phyloP scores from a whole-genome alignment of 768 basidiomycete genomes.

The Mycena rebaudengoi region DNA sequence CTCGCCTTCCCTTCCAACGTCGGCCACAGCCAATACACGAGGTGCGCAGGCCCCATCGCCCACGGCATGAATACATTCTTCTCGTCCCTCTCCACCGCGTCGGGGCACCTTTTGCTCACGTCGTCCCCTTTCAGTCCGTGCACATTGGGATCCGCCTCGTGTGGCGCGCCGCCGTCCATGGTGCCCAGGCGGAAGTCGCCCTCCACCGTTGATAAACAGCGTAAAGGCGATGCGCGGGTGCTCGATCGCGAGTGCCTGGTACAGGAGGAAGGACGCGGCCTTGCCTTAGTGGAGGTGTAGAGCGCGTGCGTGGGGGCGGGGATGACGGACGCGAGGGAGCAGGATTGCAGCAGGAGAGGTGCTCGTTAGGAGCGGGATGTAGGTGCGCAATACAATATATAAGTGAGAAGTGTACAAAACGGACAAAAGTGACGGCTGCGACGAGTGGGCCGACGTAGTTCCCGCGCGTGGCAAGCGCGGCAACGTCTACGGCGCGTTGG shows the following conservation, averaged over 20 bases:
- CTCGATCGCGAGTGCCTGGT: slow-evolving; percentile 81
- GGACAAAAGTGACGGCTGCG: no score
- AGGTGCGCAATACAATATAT: no score
- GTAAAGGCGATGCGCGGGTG: slow-evolving; percentile 74
- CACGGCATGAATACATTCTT: slow-evolving; percentile 66
- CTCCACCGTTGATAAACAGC: slow-evolving; percentile 72
- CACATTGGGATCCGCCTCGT: slow-evolving; percentile 61
- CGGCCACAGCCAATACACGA: slow-evolving; percentile 73
- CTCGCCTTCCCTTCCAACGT: slow-evolving; percentile 63
- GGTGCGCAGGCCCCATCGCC: slow-evolving; percentile 53
- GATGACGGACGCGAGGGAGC: slow-evolving; percentile 72
- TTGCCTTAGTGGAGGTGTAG: slow-evolving; percentile 91
- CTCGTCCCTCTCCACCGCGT: slow-evolving; percentile 65
- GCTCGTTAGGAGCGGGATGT: not conserved
- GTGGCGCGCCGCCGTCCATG: slow-evolving; percentile 61
- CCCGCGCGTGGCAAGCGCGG: slow-evolving; percentile 66
- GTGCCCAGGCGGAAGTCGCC: slow-evolving; percentile 81
- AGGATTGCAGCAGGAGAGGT: slow-evolving; percentile 66
- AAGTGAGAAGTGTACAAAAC: no score
- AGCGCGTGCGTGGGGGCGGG: slow-evolving; percentile 82
- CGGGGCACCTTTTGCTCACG: slow-evolving; percentile 68
- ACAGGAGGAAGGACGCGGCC: slow-evolving; percentile 77
- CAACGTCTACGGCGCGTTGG: slow-evolving; percentile 61
- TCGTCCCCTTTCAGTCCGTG: slow-evolving; percentile 63
- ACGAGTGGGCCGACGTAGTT: no score